Conservation (phyloP, 1,284 basidiomycete genomes). For the Laetiporus sulphureus region DNA sequence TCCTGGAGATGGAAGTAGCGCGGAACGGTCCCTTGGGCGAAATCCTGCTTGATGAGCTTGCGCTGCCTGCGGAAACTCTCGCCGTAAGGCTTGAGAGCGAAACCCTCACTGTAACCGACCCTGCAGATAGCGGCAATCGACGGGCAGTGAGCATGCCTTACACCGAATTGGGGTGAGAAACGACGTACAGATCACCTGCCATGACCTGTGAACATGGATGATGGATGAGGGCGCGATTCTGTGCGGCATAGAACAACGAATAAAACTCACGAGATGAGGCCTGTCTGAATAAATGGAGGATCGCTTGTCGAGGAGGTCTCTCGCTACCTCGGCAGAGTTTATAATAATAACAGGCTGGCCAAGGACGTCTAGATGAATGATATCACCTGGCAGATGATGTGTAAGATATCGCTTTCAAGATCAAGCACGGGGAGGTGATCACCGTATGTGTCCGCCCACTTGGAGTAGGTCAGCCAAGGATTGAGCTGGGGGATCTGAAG, state of each 20-base stretch:
- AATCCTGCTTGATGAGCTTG: neutral
- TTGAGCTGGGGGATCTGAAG: neutral
- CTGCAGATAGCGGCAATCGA: neutral
- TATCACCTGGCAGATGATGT: neutral
- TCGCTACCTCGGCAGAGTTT: neutral
- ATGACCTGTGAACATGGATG: neutral
- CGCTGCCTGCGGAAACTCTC: slow-evolving; percentile 1
- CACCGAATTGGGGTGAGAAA: neutral
- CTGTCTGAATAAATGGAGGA: neutral
- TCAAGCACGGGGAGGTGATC: neutral
- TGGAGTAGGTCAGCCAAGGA: neutral
- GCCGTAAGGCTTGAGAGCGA: slow-evolving; percentile 1
- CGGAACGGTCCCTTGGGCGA: neutral
- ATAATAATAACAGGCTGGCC: neutral
- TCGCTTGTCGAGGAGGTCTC: neutral
- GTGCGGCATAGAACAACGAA: neutral
- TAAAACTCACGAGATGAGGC: neutral
- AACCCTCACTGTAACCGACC: neutral
- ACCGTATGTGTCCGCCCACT: neutral
- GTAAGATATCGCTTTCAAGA: neutral
- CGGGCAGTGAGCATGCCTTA: neutral
- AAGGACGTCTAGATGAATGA: neutral
- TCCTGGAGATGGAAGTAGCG: neutral
- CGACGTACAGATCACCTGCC: neutral
- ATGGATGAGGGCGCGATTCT: neutral